Evolutionary conservation across 257 asterid species (phyloP), one percentile per base, ranked within the genome.

Genomic region (Solanum dulcamara): DNA sequence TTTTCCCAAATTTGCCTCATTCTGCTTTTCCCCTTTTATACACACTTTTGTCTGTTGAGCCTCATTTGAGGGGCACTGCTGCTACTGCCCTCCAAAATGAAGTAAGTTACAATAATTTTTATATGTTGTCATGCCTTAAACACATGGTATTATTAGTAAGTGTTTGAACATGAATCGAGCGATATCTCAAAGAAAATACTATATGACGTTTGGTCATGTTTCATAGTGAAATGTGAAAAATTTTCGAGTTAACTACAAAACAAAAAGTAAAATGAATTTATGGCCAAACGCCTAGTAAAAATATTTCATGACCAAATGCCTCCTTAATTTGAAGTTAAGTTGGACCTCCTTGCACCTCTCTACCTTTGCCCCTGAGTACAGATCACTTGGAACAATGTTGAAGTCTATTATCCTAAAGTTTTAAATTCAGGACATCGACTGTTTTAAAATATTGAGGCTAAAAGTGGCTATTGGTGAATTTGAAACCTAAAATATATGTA

Each of bases 1-100:
- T 90, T 12, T 90, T 90, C 79, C 94, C 96, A 0, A 59, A 28
- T 81, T 83, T 94, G 77, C 98, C 98, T 10, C 87, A 86, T 48
- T 90, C 95, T 17, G 89, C 92, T 1, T 79, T 89, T 46, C 85
- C 83, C 18, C 95, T 94, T 84, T 55, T 93, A 77, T 83, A 89
- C 50, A 89, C 62, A 30, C 98, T 94, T 87, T 90, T 94, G 50
- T 86, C 94, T 17, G 90, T 94, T 3, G 93, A 94, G 83, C 97
- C 98, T 32, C 32, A 88, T 28, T 60, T n/a, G 24, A 93, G 97
- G 32, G 96, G 94, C 87, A 90, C 89, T 59, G 91, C 97, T 75
- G 55, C 94, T 80, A 72, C 91, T 40, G 91, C 94, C 66, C 94
- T 93, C 67, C 89, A 91, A 83, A 89, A 81, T 87, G 81, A 90